phyloP scores from a whole-genome alignment of 2,329 filamentous ascomycete species.

The Neocatenulostroma microsporum region DNA sequence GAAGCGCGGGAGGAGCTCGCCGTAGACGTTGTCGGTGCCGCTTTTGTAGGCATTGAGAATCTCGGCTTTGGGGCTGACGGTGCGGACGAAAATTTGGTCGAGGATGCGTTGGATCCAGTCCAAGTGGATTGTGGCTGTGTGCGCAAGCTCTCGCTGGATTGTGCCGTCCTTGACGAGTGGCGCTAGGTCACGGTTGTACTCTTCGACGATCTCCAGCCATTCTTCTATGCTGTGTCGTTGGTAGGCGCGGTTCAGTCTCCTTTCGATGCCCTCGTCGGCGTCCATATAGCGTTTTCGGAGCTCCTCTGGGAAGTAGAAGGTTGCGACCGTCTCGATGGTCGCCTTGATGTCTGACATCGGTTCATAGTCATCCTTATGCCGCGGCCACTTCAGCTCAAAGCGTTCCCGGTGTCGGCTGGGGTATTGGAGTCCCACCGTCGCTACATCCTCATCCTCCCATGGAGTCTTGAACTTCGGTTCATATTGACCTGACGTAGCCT shows the following conservation, averaged over 20 bases:
- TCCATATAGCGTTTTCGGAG: constrained; percentile 62
- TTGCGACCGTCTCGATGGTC: constrained; percentile 52
- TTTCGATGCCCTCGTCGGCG: constrained; percentile 64
- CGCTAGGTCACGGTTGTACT: constrained; percentile 68
- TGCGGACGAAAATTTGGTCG: constrained; percentile 78
- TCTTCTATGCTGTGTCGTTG: constrained; percentile 56
- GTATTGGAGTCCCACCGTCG: constrained; percentile 62
- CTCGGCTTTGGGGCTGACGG: constrained; percentile 82
- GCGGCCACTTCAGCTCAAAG: constrained; percentile 69
- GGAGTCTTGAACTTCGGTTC: constrained; percentile 43
- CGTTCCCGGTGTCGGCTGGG: constrained; percentile 54
- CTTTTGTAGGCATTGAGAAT: constrained; percentile 77
- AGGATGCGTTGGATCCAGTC: constrained; percentile 61
- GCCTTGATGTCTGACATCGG: constrained; percentile 55
- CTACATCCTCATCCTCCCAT: constrained; percentile 35
- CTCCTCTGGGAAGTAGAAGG: constrained; percentile 68
- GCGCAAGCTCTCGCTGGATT: constrained; percentile 63
- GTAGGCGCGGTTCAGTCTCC: constrained; percentile 67
- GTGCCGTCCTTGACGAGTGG: constrained; percentile 60
- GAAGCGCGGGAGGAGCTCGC: constrained; percentile 80
- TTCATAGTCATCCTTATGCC: constrained; percentile 58
- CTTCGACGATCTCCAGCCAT: constrained; percentile 63
- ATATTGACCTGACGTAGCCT: constrained; percentile 34
- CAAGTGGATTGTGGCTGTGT: constrained; percentile 61
- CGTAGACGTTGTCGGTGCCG: constrained; percentile 89